Evolutionary conservation across 1,139 yeast genomes (phyloP), one percentile per base, ranked within the genome.

Genomic region (Geotrichum cucujoidarum): DNA sequence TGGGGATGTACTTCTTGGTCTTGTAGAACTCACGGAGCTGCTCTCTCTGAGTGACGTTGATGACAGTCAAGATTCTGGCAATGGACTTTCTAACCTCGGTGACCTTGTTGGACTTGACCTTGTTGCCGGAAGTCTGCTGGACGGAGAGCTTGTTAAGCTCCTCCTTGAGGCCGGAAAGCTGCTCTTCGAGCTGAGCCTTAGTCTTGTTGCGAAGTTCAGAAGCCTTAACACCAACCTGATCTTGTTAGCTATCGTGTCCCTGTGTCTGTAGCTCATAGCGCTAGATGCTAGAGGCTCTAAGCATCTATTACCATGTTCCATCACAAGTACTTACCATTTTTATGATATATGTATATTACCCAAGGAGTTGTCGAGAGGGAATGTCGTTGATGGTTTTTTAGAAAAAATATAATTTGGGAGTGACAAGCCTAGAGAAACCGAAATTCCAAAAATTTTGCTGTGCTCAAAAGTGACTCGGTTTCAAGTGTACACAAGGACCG

Each of bases 151-250:
- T 78, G 69, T 97, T 92, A 72, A 92, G 85, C 77, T 90, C 97
- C 77, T 88, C 88, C 85, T 90, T 92, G 75, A 89, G 84, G 74
- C 89, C 96, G 69, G 83, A 83, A 74, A 92, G 87, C 79, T 90
- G 95, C 69, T 77, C 74, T 78, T 88, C 92, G 74, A 92, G 89
- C 77, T 89, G 92, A 65, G 88, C 94, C 87, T 90, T 90, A 72
- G 96, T 85, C 79, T 89, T 87, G 74, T 95, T 83, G 78, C 95
- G 88, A 74, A 94, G 85, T 82, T 90, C 97, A 81, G 78, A 87
- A 77, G 95, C 82, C 78, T 85, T 89, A 73, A 87, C 78, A 35
- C 38, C 38, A 35, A 21, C 38, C 38, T 35, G 27, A 24, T 10
- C 10, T 24, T 24, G 27, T 24, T 24, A 24, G 27, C 27, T 6